Percentiles rank a stretch among this genome's conserved stretches.
Evolutionary conservation across 805 yeast genomes (phyloP).

Genomic region (Grigorovia transvaalensis): DNA sequence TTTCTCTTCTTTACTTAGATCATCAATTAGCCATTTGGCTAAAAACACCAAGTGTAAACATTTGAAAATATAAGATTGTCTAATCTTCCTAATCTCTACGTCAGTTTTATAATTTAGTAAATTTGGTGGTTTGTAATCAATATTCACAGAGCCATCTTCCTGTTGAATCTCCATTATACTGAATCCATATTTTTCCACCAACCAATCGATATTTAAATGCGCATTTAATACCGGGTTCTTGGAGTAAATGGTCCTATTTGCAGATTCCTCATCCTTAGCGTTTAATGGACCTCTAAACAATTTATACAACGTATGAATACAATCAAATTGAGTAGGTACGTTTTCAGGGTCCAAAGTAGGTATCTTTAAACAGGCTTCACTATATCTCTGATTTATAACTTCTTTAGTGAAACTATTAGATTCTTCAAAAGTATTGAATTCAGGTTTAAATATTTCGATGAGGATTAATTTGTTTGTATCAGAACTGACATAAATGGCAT

Average conservation of each 20-base stretch:
- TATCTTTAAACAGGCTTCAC: conserved; percentile 25
- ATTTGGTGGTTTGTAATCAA: conserved; percentile 40
- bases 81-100: conserved; percentile 21
- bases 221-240: conserved; percentile 43
- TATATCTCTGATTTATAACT: conserved; percentile 43
- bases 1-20: conserved; percentile 6
- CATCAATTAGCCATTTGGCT: conserved; percentile 28
- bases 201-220: conserved; percentile 44
- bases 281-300: conserved; percentile 60
- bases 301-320: conserved; percentile 50
- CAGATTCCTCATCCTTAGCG: conserved; percentile 32
- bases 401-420: conserved; percentile 37
- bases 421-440: conserved; percentile 37
- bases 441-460: conserved; percentile 42
- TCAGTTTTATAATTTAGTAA: conserved; percentile 28
- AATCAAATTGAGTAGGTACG: conserved; percentile 45
- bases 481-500: conserved; percentile 38
- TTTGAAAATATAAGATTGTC: conserved; percentile 46
- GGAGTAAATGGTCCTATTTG: conserved; percentile 45
- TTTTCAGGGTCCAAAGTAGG: conserved; percentile 17
- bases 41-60: conserved; percentile 42
- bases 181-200: conserved; percentile 41
- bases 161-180: conserved; percentile 19
- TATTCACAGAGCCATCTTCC: conserved; percentile 18
- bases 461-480: conserved; percentile 39